A percentile compares a stretch with the other conserved stretches of the same genome.
Evolutionary conservation across 768 basidiomycete genomes (phyloP).

Genomic region (Amanita pallidorosea): DNA sequence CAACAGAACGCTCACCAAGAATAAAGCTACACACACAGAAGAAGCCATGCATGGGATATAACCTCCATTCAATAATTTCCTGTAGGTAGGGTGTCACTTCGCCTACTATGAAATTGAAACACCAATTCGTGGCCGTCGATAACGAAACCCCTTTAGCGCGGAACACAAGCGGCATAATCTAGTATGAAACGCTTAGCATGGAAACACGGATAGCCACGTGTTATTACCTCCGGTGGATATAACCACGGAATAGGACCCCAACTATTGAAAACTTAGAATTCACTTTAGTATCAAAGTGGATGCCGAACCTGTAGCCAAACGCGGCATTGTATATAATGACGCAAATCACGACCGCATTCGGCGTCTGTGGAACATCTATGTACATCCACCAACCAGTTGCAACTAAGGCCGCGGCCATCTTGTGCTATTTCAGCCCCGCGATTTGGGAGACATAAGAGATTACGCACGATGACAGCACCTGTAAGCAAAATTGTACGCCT

Average conservation of each 20-base stretch:
- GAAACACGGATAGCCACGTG: background rate
- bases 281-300: background rate
- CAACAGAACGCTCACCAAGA: constrained; percentile 33
- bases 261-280: constrained; percentile 18
- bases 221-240: constrained; percentile 70
- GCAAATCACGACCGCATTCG: constrained; percentile 77
- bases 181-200: background rate
- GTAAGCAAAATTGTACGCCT: constrained; percentile 78
- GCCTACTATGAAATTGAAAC: constrained; percentile 87
- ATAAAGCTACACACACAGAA: constrained; percentile 84
- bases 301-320: constrained; percentile 69
- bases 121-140: constrained; percentile 84
- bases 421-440: constrained; percentile 2
- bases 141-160: constrained; percentile 94
- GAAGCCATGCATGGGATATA: constrained; percentile 95
- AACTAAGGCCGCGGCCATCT: constrained; percentile 78
- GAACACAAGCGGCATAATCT: constrained; percentile 86
- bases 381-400: constrained; percentile 92
- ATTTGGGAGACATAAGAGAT: background rate
- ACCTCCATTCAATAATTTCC: constrained; percentile 78
- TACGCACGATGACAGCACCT: constrained; percentile 67
- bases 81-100: constrained; percentile 81
- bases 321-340: constrained; percentile 92
- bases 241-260: constrained; percentile 89
- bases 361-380: constrained; percentile 76